Conservation (phyloP, 78 protist species). For the Thecamonas trahens region DNA sequence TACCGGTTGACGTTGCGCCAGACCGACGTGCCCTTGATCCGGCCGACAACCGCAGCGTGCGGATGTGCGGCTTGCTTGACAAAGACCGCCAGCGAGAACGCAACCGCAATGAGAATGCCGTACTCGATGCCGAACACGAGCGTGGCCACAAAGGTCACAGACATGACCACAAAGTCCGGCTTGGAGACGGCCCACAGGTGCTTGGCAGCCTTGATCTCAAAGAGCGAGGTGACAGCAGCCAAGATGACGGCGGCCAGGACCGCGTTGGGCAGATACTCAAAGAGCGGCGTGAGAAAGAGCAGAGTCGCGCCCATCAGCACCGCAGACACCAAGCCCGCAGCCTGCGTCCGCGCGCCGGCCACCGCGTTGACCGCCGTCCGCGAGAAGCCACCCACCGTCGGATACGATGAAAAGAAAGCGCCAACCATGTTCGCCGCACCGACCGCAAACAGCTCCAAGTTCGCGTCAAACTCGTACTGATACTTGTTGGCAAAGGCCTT, state of each 20-base stretch:
- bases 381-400: conserved; percentile 26
- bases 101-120: conserved; percentile 24
- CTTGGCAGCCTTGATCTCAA: background rate
- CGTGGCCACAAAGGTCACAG: conserved; percentile 11
- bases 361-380: conserved; percentile 23
- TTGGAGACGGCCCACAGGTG: background rate
- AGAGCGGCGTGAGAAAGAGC: conserved; percentile 16
- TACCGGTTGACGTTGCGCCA: background rate
- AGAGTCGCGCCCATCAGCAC: conserved; percentile 2
- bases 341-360: conserved; percentile 13
- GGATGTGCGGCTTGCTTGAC: background rate
- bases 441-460: conserved; percentile 27
- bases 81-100: conserved; percentile 2
- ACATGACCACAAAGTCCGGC: background rate
- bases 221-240: conserved; percentile 14
- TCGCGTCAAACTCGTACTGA: conserved; percentile 10
- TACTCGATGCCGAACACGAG: conserved; percentile 3
- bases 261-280: conserved; percentile 23
- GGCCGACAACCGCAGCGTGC: conserved; percentile 4
- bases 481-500: conserved; percentile 3
- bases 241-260: conserved; percentile 29
- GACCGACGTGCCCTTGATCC: background rate
- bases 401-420: conserved; percentile 11
- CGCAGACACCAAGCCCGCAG: conserved; percentile 11
- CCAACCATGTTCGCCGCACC: conserved; percentile 21